Percentiles rank a stretch among this genome's conserved stretches.
These are phyloP conservation scores for Ceratobasidium sp. DNA, from an alignment of 1,284 basidiomycete genomes.

Conservation along the genomic window DNA sequence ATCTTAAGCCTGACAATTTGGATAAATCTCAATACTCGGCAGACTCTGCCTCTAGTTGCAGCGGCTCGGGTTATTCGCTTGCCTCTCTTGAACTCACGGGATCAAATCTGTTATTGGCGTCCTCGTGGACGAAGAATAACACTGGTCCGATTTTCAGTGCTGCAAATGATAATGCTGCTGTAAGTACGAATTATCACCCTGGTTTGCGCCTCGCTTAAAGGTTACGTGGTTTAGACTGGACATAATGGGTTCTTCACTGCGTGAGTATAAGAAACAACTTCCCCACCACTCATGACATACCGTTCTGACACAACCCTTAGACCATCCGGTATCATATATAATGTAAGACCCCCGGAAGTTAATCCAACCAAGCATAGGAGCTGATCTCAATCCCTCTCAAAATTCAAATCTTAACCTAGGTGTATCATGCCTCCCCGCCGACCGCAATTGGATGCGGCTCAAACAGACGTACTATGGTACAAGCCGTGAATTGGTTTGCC, in stretches of 20 bases:
- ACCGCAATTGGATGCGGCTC: slow-evolving; percentile 47
- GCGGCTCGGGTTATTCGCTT: slow-evolving; percentile 46
- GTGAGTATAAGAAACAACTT: slow-evolving; percentile 16
- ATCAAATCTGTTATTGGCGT: slow-evolving; percentile 57
- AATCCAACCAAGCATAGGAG: neutral
- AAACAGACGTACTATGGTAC: slow-evolving; percentile 46
- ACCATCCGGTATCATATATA: slow-evolving; percentile 57
- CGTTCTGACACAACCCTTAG: slow-evolving; percentile 41
- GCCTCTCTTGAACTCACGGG: slow-evolving; percentile 58
- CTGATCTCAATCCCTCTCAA: slow-evolving; percentile 25
- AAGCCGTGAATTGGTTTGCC: slow-evolving; percentile 37
- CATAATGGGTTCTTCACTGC: slow-evolving; percentile 54
- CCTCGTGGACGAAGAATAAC: slow-evolving; percentile 55
- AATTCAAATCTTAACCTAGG: neutral
- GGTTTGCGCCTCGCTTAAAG: neutral
- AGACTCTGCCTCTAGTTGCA: slow-evolving; percentile 45
- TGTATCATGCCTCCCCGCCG: slow-evolving; percentile 47
- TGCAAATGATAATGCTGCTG: slow-evolving; percentile 49
- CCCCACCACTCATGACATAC: too few species aligned
- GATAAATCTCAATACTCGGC: slow-evolving; percentile 26
- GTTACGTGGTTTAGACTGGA: neutral
- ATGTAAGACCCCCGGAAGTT: slow-evolving; percentile 55
- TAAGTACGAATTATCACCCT: neutral
- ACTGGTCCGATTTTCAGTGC: slow-evolving; percentile 42
- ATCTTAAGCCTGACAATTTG: neutral